Evolutionary conservation across 2,329 filamentous ascomycete species (phyloP).

Genomic region (Stachybotrys elegans): DNA sequence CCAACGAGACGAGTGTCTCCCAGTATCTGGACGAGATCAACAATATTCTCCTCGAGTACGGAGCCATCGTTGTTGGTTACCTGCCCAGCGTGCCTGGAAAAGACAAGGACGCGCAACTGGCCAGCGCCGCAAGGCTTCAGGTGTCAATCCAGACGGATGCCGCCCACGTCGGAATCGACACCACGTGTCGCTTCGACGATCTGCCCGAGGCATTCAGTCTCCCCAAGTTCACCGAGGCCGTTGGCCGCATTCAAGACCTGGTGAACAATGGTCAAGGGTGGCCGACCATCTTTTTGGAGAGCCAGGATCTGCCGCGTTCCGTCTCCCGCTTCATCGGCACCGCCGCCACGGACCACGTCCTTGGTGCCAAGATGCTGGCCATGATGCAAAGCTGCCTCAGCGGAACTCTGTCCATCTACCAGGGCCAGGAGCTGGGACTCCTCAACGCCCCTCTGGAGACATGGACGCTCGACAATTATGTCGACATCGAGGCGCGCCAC

Average conservation of each 20-base stretch:
- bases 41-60: constrained; percentile 52
- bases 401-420: constrained; percentile 62
- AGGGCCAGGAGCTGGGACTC: constrained; percentile 63
- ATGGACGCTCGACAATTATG: constrained; percentile 52
- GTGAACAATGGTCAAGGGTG: constrained; percentile 51
- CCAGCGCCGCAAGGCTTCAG: constrained; percentile 52
- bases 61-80: constrained; percentile 67
- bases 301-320: constrained; percentile 58
- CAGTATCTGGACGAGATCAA: constrained; percentile 66
- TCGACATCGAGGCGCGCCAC: constrained; percentile 44
- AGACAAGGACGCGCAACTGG: constrained; percentile 52
- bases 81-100: constrained; percentile 58
- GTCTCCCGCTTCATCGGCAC: constrained; percentile 51
- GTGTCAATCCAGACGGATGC: constrained; percentile 65
- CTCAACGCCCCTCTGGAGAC: constrained; percentile 54
- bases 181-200: constrained; percentile 48
- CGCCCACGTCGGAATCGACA: constrained; percentile 54
- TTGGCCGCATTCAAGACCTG: constrained; percentile 46
- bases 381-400: constrained; percentile 45
- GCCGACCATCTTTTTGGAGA: constrained; percentile 62
- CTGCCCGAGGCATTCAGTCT: constrained; percentile 38
- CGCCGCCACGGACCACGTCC: constrained; percentile 38
- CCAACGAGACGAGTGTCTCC: constrained; percentile 64
- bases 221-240: constrained; percentile 40
- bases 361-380: constrained; percentile 55